A percentile compares a stretch with the other conserved stretches of the same genome.
These are phyloP conservation scores for Lomentospora prolificans DNA, from an alignment of 2,329 filamentous ascomycete genomes.

Conservation along the genomic window DNA sequence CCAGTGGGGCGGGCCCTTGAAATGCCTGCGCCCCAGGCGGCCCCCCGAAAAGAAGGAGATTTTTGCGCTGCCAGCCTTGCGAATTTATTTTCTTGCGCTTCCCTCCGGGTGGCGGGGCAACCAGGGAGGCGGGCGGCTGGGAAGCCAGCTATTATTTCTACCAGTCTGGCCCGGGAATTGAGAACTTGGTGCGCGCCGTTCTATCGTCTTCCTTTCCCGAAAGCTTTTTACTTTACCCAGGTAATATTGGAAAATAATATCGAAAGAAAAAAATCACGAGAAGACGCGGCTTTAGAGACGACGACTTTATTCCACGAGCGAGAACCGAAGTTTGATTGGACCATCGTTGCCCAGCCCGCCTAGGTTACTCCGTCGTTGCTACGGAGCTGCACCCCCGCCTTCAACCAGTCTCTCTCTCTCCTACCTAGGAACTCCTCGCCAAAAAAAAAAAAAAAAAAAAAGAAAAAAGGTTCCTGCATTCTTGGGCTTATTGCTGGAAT, in stretches of 20 bases:
- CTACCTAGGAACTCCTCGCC: too few relatives aligned
- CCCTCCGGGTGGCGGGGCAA: slow-evolving; percentile 38
- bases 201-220: neutral
- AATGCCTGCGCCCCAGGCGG: neutral
- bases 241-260: neutral
- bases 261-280: neutral
- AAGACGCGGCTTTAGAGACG: neutral
- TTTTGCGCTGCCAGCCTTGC: slow-evolving; percentile 22
- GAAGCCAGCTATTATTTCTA: neutral
- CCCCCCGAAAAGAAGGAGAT: neutral
- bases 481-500: neutral
- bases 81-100: slow-evolving; percentile 22
- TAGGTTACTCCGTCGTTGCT: neutral
- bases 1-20: neutral
- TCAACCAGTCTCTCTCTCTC: neutral
- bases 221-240: neutral
- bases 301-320: neutral
- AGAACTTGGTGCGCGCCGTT: too few relatives aligned
- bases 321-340: neutral
- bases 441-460: too few relatives aligned
- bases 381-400: neutral
- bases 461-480: neutral
- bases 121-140: slow-evolving; percentile 13
- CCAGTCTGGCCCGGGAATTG: too few relatives aligned
- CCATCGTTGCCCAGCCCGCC: neutral